Percentiles rank a stretch among this genome's conserved stretches.
Conservation (phyloP, 1,284 basidiomycete species). For the Athelia sp. region DNA sequence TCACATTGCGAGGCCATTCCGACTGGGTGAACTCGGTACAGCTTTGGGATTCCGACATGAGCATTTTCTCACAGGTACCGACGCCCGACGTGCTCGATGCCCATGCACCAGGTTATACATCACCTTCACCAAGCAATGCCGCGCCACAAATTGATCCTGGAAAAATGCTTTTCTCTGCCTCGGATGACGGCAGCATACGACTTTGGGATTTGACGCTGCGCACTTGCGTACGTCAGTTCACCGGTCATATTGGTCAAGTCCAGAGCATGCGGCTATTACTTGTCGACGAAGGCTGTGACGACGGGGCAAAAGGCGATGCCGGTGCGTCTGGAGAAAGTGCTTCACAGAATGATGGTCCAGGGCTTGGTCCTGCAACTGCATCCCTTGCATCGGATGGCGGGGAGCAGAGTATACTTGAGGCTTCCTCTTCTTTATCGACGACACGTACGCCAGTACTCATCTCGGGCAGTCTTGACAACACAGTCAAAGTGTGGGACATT, state of each 20-base stretch:
- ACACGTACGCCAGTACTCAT: conserved; percentile 71
- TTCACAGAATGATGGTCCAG: not conserved
- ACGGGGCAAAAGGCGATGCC: conserved; percentile 18
- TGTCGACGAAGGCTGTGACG: conserved; percentile 41
- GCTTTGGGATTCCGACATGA: conserved; percentile 79
- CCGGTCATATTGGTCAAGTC: conserved; percentile 92
- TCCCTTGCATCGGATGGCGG: not conserved
- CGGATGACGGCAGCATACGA: conserved; percentile 90
- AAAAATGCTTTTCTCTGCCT: conserved; percentile 95
- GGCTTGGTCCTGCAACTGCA: too few relatives aligned
- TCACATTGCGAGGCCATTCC: conserved; percentile 87
- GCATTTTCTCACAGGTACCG: conserved; percentile 30
- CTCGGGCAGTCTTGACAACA: conserved; percentile 93
- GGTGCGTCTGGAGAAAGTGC: conserved; percentile 15
- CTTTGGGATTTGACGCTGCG: conserved; percentile 89
- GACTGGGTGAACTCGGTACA: conserved; percentile 98
- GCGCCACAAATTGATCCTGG: conserved; percentile 65
- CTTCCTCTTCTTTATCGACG: conserved; percentile 12
- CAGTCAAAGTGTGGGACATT: conserved; percentile 95
- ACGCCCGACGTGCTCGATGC: conserved; percentile 34
- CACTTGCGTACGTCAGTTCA: conserved; percentile 81
- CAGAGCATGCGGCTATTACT: conserved; percentile 85
- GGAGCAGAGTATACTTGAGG: not conserved
- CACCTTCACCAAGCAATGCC: conserved; percentile 20
- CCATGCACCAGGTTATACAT: conserved; percentile 18